Base-by-base conservation (phyloP, 192 early-diverging fungal species). In the Umbelopsis sp. region DNA sequence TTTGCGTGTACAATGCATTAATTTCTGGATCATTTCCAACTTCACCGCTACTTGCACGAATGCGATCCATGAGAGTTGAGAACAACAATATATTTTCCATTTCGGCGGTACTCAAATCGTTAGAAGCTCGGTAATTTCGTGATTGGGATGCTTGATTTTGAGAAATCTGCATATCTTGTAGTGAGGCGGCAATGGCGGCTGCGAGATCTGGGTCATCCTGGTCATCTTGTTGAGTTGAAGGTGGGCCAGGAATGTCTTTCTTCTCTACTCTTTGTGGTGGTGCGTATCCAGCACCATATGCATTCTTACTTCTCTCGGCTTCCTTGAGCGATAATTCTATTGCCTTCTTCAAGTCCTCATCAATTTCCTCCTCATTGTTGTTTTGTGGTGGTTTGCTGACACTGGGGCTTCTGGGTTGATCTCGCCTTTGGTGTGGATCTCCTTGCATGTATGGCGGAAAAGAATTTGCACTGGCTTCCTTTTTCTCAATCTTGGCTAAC, bases 271-370 rank as follows among this genome's bases (percentile, higher is more conserved):
- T 34, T 31, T 71, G 65, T 10, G 83, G 77, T n/a, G 77, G 45
- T 38, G 71, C 54, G 68, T 84, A 85, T 16, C 84, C 83, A 12
- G 66, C 65, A 25, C 79, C 79, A 68, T 71, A 71, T 26, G 68
- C 16, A 45, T 45, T 71, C 41, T 71, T 79, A 70, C 82, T 90
- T 68, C 67, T 85, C 71, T 87, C 85, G 29, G 84, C 75, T 53
- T 95, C 94, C 67, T 94, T 89, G 24, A 99, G 78, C 0, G 96
- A 97, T 12, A 94, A 83, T 66, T 93, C 95, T 74, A 99, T 99
- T 1, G 97, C 97, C 25, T 87, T 90, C 77, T 91, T 93, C 50
- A 99, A 73, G 74, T 99, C 97, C 25, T 89, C 95, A 68, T 99
- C 96, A 17, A 95, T 91, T 5, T 90, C 83, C n/a, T 81, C 85